phyloP scores from a whole-genome alignment of 2,329 filamentous ascomycete genomes.

The Cladosporium sp. region DNA sequence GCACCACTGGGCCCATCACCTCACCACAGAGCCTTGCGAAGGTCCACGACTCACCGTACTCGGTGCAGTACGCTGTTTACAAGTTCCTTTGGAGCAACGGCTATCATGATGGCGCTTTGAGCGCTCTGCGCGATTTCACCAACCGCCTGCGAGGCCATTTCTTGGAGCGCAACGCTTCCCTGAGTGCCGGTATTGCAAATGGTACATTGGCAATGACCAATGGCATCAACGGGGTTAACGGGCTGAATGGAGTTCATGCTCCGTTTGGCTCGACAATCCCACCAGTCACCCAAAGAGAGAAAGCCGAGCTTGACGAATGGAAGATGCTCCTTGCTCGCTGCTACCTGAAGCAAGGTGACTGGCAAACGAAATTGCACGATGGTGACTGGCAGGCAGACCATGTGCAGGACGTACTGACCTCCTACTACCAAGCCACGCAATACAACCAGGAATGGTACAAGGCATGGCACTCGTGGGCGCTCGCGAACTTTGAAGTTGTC shows the following conservation, averaged over 20 bases:
- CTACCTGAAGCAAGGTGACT: slow-evolving; percentile 93
- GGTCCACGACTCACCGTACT: slow-evolving; percentile 55
- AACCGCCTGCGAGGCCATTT: slow-evolving; percentile 56
- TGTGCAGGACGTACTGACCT: slow-evolving; percentile 82
- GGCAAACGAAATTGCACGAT: slow-evolving; percentile 80
- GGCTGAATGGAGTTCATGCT: slow-evolving; percentile 34
- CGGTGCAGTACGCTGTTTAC: slow-evolving; percentile 91
- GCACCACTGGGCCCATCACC: slow-evolving; percentile 40
- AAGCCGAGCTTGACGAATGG: slow-evolving; percentile 50
- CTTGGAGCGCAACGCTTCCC: slow-evolving; percentile 35
- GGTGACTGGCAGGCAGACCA: slow-evolving; percentile 85
- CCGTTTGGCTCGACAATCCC: slow-evolving; percentile 26
- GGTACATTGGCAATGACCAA: slow-evolving; percentile 38
- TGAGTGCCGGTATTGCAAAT: slow-evolving; percentile 21
- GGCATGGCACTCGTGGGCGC: slow-evolving; percentile 97
- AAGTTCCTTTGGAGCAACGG: slow-evolving; percentile 95
- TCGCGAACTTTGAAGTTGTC: slow-evolving; percentile 98
- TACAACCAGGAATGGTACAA: slow-evolving; percentile 98
- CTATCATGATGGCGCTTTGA: slow-evolving; percentile 57
- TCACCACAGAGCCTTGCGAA: slow-evolving; percentile 56
- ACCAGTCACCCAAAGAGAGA: slow-evolving; percentile 33
- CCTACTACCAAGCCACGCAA: slow-evolving; percentile 85
- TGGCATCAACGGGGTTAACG: slow-evolving; percentile 39
- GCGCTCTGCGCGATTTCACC: slow-evolving; percentile 60
- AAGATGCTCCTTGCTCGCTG: slow-evolving; percentile 82